Percentiles rank a stretch among this genome's conserved stretches.
Conservation (phyloP, 2,329 filamentous ascomycete genomes). For the Stachybotrys echinatus region DNA sequence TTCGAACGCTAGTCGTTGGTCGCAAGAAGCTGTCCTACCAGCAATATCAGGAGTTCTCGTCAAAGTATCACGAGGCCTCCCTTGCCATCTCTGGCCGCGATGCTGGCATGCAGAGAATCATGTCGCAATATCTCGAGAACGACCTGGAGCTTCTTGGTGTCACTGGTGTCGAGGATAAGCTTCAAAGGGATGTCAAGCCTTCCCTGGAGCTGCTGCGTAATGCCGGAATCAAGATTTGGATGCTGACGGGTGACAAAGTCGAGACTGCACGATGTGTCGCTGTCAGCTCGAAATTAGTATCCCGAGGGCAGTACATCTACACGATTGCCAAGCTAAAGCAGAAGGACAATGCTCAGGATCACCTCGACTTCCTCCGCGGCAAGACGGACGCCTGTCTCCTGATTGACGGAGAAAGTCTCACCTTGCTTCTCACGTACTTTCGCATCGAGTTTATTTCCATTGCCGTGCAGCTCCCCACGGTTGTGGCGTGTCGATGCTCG, state of each 20-base stretch:
- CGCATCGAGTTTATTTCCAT: constrained; percentile 80
- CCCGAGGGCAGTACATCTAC: constrained; percentile 91
- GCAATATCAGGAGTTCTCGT: constrained; percentile 77
- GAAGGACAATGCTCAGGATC: constrained; percentile 79
- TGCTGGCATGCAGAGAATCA: constrained; percentile 70
- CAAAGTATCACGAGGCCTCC: constrained; percentile 72
- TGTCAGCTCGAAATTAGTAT: constrained; percentile 88
- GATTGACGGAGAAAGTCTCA: constrained; percentile 88
- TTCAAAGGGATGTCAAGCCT: constrained; percentile 92
- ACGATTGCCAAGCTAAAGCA: constrained; percentile 82
- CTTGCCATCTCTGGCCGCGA: constrained; percentile 78
- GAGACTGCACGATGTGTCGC: constrained; percentile 96
- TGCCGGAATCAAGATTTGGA: constrained; percentile 98
- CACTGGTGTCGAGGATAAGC: constrained; percentile 94
- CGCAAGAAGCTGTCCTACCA: constrained; percentile 74
- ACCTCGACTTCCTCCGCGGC: constrained; percentile 81
- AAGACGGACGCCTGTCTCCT: constrained; percentile 85
- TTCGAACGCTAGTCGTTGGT: constrained; percentile 92
- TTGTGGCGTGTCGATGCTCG: constrained; percentile 94
- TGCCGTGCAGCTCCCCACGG: constrained; percentile 81
- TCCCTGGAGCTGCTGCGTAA: constrained; percentile 93
- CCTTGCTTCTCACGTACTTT: constrained; percentile 78
- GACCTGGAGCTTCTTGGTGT: constrained; percentile 93
- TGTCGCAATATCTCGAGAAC: constrained; percentile 76
- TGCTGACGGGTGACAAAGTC: constrained; percentile 98